These are phyloP conservation scores for Schoenoplectus tabernaemontani DNA, from an alignment of 202 grass and related monocot genomes.

Conservation along the genomic window DNA sequence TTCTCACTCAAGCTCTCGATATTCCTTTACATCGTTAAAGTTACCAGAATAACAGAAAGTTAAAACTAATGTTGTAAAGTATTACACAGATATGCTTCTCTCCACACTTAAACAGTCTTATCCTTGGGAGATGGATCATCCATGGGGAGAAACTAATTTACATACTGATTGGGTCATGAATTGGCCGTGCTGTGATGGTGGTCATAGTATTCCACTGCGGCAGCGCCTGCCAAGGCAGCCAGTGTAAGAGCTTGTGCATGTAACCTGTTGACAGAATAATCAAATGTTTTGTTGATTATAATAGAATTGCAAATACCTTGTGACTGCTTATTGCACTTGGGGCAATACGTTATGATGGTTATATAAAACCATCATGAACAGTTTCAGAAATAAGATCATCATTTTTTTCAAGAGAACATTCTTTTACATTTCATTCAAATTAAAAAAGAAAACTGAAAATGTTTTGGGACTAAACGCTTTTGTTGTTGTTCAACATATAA, in stretches of 20 bases:
- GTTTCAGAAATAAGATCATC: too few relatives aligned
- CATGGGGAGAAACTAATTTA: slow-evolving; percentile 59
- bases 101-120: background rate
- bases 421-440: too few relatives aligned
- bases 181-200: slow-evolving; percentile 48
- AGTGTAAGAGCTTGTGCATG: slow-evolving; percentile 89
- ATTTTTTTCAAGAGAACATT: too few relatives aligned
- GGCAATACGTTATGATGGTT: too few relatives aligned
- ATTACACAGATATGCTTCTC: background rate
- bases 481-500: background rate
- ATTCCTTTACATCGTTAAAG: background rate
- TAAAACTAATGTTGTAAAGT: background rate
- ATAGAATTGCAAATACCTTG: too few relatives aligned
- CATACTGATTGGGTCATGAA: slow-evolving; percentile 60
- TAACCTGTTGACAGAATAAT: slow-evolving; percentile 38
- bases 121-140: slow-evolving; percentile 36
- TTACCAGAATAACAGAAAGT: background rate
- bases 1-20: background rate
- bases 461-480: too few relatives aligned
- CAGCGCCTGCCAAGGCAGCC: slow-evolving; percentile 71
- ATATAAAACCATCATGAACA: too few relatives aligned
- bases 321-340: too few relatives aligned
- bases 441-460: too few relatives aligned
- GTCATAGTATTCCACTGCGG: slow-evolving; percentile 80
- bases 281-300: too few relatives aligned